Base-by-base conservation (phyloP, 2,329 filamentous ascomycete genomes). In the Coniochaeta hoffmannii region DNA sequence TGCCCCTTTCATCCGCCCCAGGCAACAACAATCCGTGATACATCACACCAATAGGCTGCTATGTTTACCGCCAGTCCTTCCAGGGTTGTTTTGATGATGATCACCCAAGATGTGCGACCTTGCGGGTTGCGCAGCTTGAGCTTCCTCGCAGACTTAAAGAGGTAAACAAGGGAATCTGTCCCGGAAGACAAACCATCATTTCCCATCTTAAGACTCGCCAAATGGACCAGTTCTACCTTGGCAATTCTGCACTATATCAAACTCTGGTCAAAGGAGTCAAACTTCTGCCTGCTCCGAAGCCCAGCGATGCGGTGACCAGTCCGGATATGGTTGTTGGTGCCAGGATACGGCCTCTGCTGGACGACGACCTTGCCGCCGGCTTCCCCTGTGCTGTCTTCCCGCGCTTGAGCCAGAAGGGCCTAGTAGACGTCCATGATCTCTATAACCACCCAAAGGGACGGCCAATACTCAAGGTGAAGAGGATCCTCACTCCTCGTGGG, bases 371-470 rank as follows among this genome's bases (percentile, higher is more conserved):
- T 26, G 54, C 60, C 4, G 61, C 63, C 0, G 68, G 66, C 7
- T 67, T 71, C 19, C 60, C 60, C 1, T 4, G 54, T 62, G 53
- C 56, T 1, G 59, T 71, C 1, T 66, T 67, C 35, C 59, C 61
- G 7, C 66, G 69, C 0, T 3, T 24, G 1, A 49, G 28, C 3
- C 34, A 61, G 9, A 53, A 58, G 1, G 64, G 64, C 10, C 62
- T 64, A 0, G 55, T 73, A 3, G 71, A 75, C 53, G 53, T 73
- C 5, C 72, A 74, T 49, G 70, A 73, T 58, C 59, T 74, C 8
- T 66, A 68, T 17, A 63, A 64, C 26, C 64, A 66, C 6, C 62
- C 68, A 8, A 64, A 65, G 32, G 69, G 69, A 0, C 61, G 61
- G 19, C 67, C 72, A 0, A 56, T 61, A 1, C 57, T 75, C 28